Evolutionary conservation across 257 asterid species (phyloP), one percentile per base, ranked within the genome.

Genomic region (Leonotis leonurus): DNA sequence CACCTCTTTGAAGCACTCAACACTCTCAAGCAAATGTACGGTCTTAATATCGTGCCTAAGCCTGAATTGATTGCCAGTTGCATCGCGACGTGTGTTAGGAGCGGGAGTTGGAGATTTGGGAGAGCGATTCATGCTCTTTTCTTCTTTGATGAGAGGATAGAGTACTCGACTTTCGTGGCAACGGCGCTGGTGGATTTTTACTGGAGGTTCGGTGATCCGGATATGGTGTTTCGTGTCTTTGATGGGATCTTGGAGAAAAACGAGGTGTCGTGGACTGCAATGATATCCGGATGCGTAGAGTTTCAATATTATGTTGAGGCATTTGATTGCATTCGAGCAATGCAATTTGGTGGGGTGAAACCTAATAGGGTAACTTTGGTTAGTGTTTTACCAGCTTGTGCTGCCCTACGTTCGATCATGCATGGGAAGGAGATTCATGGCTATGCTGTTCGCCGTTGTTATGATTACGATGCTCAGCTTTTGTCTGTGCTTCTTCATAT

Each of bases 261-360:
- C 25, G 92, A 77, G 67, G 88, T 85, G 3, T 81, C 90, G 2
- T 88, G 96, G 96, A 88, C 96, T 0, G 80, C 92, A 24, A 83
- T 85, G 95, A 63, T 88, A 24, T 56, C 77, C 0, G 95, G 95
- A 59, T 83, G 74, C 65, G 57, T 80, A 13, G 80, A 70, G 43
- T 40, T 51, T 57, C 60, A 21, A 20, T 79, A 83, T 55, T 70
- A 76, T 41, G 48, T 0, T 9, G 45, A 29, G 12, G 95, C 86
- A 2, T 68, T 85, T 25, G 60, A 58, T 58, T 80, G 69, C 69
- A 48, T 85, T 25, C 70, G 73, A 16, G 61, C 21, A 6, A 88
- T 88, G 95, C 95, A 70, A 66, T 48, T 39, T 24, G 80, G 76
- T 55, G 53, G 30, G n/a, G 26, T 81, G 25, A 69, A 73, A 51